Percentiles rank a stretch among this genome's conserved stretches.
These are phyloP conservation scores for Maudiozyma saulgeensis DNA, from an alignment of 805 yeast species.

Conservation along the genomic window DNA sequence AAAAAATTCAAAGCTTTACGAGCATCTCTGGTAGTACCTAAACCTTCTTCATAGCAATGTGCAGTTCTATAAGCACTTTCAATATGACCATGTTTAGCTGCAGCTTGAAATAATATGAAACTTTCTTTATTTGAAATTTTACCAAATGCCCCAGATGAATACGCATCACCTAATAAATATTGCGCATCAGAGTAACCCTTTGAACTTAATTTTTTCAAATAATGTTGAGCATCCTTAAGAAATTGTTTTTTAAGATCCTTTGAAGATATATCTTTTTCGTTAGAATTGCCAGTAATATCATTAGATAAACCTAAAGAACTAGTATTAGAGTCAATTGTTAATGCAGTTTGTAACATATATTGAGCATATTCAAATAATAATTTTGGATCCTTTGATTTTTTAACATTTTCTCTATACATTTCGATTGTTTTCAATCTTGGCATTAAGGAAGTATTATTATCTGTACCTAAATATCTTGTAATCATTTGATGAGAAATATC, in stretches of 20 bases:
- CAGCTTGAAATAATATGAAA: constrained; percentile 65
- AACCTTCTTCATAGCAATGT: constrained; percentile 84
- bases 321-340: constrained; percentile 38
- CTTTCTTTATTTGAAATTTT: constrained; percentile 73
- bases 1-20: constrained; percentile 75
- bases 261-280: constrained; percentile 8
- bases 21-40: constrained; percentile 85
- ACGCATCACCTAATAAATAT: constrained; percentile 83
- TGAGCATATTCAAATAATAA: constrained; percentile 88
- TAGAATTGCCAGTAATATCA: background rate
- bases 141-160: constrained; percentile 75
- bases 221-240: constrained; percentile 66
- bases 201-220: constrained; percentile 61
- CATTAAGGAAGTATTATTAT: constrained; percentile 39
- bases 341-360: constrained; percentile 77
- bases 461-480: constrained; percentile 45
- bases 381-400: constrained; percentile 73
- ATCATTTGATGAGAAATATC: constrained; percentile 45
- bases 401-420: constrained; percentile 76
- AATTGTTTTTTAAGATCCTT: constrained; percentile 43
- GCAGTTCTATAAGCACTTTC: constrained; percentile 90
- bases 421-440: constrained; percentile 81
- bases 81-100: constrained; percentile 88
- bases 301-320: no score
- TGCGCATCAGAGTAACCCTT: constrained; percentile 86